Base-by-base conservation (phyloP, 2,329 filamentous ascomycete genomes). In the Furcasterigmium sp. region DNA sequence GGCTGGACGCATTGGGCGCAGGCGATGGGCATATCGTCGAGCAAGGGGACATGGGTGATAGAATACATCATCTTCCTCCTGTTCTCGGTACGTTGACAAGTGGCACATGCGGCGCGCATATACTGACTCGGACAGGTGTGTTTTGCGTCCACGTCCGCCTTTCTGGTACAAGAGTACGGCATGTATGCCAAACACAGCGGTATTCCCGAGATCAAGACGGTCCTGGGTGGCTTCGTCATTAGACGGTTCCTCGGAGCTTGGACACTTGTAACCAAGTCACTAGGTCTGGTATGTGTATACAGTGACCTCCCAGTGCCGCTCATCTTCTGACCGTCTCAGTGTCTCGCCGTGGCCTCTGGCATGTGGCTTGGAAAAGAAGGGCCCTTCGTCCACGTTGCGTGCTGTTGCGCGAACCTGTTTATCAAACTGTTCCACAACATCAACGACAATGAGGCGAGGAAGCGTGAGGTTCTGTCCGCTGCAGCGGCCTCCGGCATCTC, bases 321-420 rank as follows among this genome's bases (percentile, higher is more conserved):
- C 32, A 21, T 46, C 57, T 35, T 54, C 60, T 63, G 41, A 63
- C 45, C 9, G n/a, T 19, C n/a, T 3, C 47, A 94, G 81, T 91
- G 90, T 61, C 78, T 97, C 28, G 86, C 91, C 35, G 91, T 96
- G 36, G 87, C 88, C 51, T 96, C 91, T 6, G 91, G 91, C 40
- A 84, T 98, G 73, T 97, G 93, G 91, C 72, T 97, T 13, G 91
- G 91, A 25, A 97, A 97, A 63, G 91, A 98, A 70, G 91, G 91
- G 2, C 91, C 91, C 1, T 69, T 97, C 29, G 91, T 98, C 6
- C 91, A 98, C 63, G 91, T 97, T 18, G 91, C 91, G 46, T 97
- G 93, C 67, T 97, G 93, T 63, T 96, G 91, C 59, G 90, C 91
- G 37, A 95, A 94, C 59, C 67, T 96, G 9, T 90, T 96, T 57